phyloP scores from a whole-genome alignment of 2,329 filamentous ascomycete species.

The Neoascochyta sp. region DNA sequence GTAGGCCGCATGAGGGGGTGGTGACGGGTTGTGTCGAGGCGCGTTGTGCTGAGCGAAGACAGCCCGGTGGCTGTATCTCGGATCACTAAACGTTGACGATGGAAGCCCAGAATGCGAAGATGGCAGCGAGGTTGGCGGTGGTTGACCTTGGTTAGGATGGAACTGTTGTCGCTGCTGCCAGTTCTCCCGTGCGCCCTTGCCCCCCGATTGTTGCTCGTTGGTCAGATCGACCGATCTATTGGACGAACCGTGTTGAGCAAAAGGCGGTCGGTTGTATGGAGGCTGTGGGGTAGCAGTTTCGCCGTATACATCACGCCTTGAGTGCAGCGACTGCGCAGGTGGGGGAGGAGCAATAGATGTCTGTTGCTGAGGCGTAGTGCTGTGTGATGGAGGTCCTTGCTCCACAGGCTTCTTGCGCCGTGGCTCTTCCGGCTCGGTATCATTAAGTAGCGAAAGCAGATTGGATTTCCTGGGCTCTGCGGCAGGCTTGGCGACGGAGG shows the following conservation, averaged over 20 bases:
- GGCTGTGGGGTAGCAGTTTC: conserved; percentile 23
- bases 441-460: conserved; percentile 38
- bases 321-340: conserved; percentile 19
- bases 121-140: conserved; percentile 18
- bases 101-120: conserved; percentile 27
- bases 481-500: conserved; percentile 24
- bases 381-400: conserved; percentile 32
- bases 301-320: conserved; percentile 25
- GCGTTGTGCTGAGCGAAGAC: conserved; percentile 34
- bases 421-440: conserved; percentile 36
- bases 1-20: conserved; percentile 29
- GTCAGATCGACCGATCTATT: conserved; percentile 32
- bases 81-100: conserved; percentile 23
- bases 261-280: conserved; percentile 23
- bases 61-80: conserved; percentile 26
- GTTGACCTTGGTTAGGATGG: conserved; percentile 24
- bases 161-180: conserved; percentile 31
- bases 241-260: conserved; percentile 24
- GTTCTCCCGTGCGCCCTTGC: conserved; percentile 23
- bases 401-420: conserved; percentile 33
- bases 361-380: conserved; percentile 34
- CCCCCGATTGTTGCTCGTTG: conserved; percentile 21
- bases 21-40: conserved; percentile 32
- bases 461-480: conserved; percentile 38
- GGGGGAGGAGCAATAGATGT: conserved; percentile 32